Base-by-base conservation (phyloP, 148 eudicot species). In the Cornus kousa region DNA sequence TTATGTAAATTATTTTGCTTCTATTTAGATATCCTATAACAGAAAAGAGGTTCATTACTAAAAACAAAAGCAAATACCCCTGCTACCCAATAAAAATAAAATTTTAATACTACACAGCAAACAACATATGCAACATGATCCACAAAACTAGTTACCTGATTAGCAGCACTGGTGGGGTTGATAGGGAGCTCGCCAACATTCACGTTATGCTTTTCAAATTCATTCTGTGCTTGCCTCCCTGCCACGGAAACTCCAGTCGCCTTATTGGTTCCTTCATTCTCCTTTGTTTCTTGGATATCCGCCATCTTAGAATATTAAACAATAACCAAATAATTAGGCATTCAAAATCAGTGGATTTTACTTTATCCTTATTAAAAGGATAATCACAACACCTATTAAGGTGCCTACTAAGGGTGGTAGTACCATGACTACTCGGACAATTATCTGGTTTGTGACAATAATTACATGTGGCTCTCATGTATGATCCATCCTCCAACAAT, bases 151-250 rank as follows among this genome's bases (percentile, higher is more conserved):
- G 59, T 73, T 78, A 85, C 90, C 80, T 80, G 88, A 68, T 66
- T 78, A 9, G 80, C 88, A 74, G 77, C 73, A 81, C 77, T 70
- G 28, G 74, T 31, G 74, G 86, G 88, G 71, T 73, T 81, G 67
- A 79, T 83, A 35, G 90, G 90, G 60, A 88, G 87, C 83, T 88
- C 87, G 43, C 90, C 90, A 46, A 76, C 75, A n/a, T 80, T 82
- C 83, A 85, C 81, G 80, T 85, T 88, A 74, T 88, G 75, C 82
- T 85, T 88, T 76, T 88, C 90, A 79, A 85, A 88, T 78, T 76
- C 76, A 70, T 24, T 48, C 43, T 71, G 71, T 3, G 24, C 19
- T 0, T 35, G 55, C 46, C 62, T 62, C 24, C 65, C 37, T 28
- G 28, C 1, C 28, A 28, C 28, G 28, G 28, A 28, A 20, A 12